Percentiles rank a stretch among this genome's conserved stretches.
Evolutionary conservation across 805 yeast species (phyloP).

Genomic region (Metschnikowia lochheadii): DNA sequence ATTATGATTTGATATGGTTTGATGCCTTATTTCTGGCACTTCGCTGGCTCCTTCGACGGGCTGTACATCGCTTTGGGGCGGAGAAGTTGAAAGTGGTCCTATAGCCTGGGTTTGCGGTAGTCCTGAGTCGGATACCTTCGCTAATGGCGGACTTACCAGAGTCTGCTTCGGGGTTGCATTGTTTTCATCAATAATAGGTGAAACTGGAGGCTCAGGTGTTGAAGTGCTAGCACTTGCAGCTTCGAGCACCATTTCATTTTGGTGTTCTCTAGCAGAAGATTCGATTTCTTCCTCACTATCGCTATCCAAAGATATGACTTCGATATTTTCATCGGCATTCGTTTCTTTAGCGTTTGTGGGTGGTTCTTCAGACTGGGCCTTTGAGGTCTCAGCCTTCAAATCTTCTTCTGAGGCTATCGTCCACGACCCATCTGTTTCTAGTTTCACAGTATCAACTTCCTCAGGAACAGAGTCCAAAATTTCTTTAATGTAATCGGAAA

Average conservation of each 20-base stretch:
- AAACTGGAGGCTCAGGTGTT: background rate
- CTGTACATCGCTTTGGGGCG: background rate
- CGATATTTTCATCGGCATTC: slow-evolving; percentile 25
- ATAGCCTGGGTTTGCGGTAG: background rate
- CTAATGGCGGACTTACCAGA: background rate
- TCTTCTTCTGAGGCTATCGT: slow-evolving; percentile 22
- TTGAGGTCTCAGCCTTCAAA: slow-evolving; percentile 2
- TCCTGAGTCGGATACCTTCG: background rate
- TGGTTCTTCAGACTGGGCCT: background rate
- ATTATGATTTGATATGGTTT: background rate
- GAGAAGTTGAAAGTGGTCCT: background rate
- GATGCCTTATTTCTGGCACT: too few species aligned
- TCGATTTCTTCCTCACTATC: slow-evolving; percentile 40
- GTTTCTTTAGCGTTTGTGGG: background rate
- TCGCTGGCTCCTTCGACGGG: background rate
- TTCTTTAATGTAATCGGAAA: slow-evolving; percentile 70
- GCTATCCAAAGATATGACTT: slow-evolving; percentile 49
- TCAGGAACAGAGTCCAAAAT: slow-evolving; percentile 51
- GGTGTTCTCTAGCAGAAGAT: background rate
- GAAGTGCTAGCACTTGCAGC: background rate
- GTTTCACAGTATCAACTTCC: slow-evolving; percentile 60
- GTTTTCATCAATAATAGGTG: background rate
- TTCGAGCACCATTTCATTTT: background rate
- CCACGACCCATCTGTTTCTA: slow-evolving; percentile 78
- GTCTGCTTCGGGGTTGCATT: background rate